Evolutionary conservation across 176 grass and related monocot species (phyloP), one percentile per base, ranked within the genome.

Genomic region (Rhipidocladum racemiflorum): DNA sequence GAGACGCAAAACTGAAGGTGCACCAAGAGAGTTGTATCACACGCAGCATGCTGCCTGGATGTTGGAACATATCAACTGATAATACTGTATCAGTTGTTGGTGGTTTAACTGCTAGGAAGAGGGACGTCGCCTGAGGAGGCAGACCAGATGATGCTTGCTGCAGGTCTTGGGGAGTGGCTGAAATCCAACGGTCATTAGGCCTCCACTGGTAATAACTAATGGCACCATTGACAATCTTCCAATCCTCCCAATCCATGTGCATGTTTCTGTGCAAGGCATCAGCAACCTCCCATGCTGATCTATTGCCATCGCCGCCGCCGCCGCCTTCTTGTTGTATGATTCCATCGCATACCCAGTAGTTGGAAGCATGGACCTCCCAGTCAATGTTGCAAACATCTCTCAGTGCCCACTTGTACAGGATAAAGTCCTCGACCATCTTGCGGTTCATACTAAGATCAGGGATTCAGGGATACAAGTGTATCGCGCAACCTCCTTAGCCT

Each of bases 1-100:
- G 68, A 17, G 76, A 73, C 23, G 35, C 48, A 56, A 86, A 86
- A 32, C 68, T 74, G 20, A 86, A 80, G 3, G 13, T 36, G 9
- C 60, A 67, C 0, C 1, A 0, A 4, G 0, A 36, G 7, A 86
- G 76, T 43, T 86, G 67, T 21, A 86, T 0, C 4, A 86, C 76
- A 38, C 15, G 21, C 0, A 87, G 15, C 0, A 0, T 61, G 2
- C 9, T 29, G 1, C 21, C 1, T n/a, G 65, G 38, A n/a, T 16
- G 15, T 6, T 20, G 4, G 2, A 86, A 81, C 21, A 36, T 74
- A 0, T 21, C 0, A 5, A 0, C 8, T 30, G 17, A 16, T 4
- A 64, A 15, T 75, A 23, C 9, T 36, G 16, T 32, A 10, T 83
- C 3, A 40, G 2, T 30, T n/a, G 39, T 27, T 64, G 17, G 3